phyloP scores from a whole-genome alignment of 2,329 filamentous ascomycete genomes.

The Monosporascus sp. region DNA sequence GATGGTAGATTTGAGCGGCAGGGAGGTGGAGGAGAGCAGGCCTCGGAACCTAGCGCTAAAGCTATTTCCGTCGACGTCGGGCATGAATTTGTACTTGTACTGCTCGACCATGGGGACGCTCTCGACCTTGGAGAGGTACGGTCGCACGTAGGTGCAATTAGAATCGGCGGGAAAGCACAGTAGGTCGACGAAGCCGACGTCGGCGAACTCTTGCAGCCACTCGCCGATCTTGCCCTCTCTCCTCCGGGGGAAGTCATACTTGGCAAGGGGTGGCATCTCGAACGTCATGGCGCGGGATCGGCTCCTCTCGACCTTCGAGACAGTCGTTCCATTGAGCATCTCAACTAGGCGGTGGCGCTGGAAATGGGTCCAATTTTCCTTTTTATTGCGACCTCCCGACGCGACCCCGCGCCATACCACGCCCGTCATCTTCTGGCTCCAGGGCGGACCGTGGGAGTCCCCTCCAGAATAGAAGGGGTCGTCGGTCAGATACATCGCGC shows the following conservation, averaged over 20 bases:
- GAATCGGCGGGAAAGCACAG: slow-evolving; percentile 23
- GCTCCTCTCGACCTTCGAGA: slow-evolving; percentile 40
- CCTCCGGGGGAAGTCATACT: slow-evolving; percentile 38
- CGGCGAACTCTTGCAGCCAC: slow-evolving; percentile 20
- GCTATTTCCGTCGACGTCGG: slow-evolving; percentile 55
- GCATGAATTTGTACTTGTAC: slow-evolving; percentile 47
- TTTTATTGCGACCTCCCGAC: slow-evolving; percentile 50
- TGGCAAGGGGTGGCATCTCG: slow-evolving; percentile 34
- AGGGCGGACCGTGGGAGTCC: slow-evolving; percentile 47
- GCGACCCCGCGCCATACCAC: slow-evolving; percentile 62
- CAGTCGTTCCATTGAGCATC: slow-evolving; percentile 61
- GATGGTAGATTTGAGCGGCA: slow-evolving; percentile 57
- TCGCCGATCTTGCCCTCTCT: slow-evolving; percentile 20
- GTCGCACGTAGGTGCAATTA: slow-evolving; percentile 20
- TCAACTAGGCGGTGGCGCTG: slow-evolving; percentile 67
- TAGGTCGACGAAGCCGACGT: slow-evolving; percentile 25
- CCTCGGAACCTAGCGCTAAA: slow-evolving; percentile 45
- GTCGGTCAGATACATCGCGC: slow-evolving; percentile 56
- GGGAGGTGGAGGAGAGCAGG: slow-evolving; percentile 49
- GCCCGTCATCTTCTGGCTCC: slow-evolving; percentile 51
- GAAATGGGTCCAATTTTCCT: slow-evolving; percentile 61
- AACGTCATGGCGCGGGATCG: slow-evolving; percentile 41
- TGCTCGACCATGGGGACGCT: slow-evolving; percentile 28
- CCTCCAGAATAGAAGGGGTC: slow-evolving; percentile 57
- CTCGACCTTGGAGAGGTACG: slow-evolving; percentile 15